Evolutionary conservation across 129 eudicot species (phyloP).

Genomic region (Lonicera japonica): DNA sequence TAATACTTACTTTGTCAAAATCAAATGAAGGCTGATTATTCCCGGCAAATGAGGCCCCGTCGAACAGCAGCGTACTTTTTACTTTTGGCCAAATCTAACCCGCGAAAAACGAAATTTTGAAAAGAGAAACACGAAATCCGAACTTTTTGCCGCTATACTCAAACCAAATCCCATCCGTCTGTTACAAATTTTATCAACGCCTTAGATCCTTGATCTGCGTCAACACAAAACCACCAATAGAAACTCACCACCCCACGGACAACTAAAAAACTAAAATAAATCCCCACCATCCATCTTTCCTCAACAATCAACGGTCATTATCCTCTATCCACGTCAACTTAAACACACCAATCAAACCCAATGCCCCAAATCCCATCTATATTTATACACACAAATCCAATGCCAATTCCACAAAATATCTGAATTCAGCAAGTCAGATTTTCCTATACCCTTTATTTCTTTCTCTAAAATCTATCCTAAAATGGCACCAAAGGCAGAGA

Average conservation of each 20-base stretch:
- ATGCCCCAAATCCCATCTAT: neutral
- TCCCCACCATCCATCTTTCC: neutral
- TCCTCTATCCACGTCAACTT: neutral
- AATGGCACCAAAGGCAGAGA: constrained; percentile 57
- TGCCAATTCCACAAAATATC: too few relatives aligned
- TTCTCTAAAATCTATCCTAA: neutral
- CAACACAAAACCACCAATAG: constrained; percentile 25
- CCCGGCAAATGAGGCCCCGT: too few relatives aligned
- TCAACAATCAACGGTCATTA: too few relatives aligned
- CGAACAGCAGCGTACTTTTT: too few relatives aligned
- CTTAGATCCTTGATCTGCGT: constrained; percentile 12
- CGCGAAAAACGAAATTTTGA: neutral
- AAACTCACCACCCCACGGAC: neutral
- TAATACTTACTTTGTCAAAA: too few relatives aligned
- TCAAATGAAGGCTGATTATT: too few relatives aligned
- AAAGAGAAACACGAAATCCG: neutral
- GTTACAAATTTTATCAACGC: neutral
- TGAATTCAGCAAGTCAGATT: too few relatives aligned
- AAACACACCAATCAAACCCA: neutral
- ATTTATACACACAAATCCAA: neutral
- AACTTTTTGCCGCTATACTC: neutral
- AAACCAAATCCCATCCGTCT: constrained; percentile 7
- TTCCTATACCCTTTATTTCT: neutral
- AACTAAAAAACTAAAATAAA: neutral
- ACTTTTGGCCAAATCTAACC: neutral